Conservation (phyloP, 2,329 filamentous ascomycete genomes). For the Tolypocladium album region DNA sequence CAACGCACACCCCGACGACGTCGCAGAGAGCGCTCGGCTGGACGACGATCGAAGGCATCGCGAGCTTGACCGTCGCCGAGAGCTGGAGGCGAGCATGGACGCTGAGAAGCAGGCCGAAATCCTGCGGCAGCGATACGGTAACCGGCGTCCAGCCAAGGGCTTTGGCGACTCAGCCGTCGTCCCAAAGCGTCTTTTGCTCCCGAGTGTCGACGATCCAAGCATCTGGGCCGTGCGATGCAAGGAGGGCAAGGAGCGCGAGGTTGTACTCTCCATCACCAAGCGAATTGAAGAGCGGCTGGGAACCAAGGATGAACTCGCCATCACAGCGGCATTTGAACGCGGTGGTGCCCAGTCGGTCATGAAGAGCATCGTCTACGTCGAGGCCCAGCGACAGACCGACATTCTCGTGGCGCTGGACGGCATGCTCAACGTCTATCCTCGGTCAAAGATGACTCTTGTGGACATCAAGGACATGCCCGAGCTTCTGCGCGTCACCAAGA, state of each 20-base stretch:
- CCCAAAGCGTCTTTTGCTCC: conserved; percentile 76
- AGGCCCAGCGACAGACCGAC: conserved; percentile 79
- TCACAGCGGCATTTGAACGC: conserved; percentile 87
- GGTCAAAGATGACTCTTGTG: conserved; percentile 76
- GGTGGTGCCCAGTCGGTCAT: conserved; percentile 67
- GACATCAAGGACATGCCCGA: conserved; percentile 98
- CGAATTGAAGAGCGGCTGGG: conserved; percentile 70
- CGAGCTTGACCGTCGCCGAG: conserved; percentile 85
- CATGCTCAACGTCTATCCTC: conserved; percentile 81
- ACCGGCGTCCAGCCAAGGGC: conserved; percentile 55
- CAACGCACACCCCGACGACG: conserved; percentile 83
- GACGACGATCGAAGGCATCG: conserved; percentile 88
- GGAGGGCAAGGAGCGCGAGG: conserved; percentile 89
- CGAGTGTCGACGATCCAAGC: conserved; percentile 87
- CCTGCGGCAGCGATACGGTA: conserved; percentile 79
- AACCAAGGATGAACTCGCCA: conserved; percentile 70
- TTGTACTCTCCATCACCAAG: conserved; percentile 80
- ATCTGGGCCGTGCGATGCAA: conserved; percentile 94
- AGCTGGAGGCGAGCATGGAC: conserved; percentile 79
- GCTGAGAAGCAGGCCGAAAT: conserved; percentile 87
- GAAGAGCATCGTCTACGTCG: conserved; percentile 92
- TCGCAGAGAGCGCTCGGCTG: conserved; percentile 67
- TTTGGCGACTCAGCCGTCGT: conserved; percentile 64
- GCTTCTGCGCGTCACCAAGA: conserved; percentile 81
- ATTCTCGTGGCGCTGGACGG: conserved; percentile 74